These are phyloP conservation scores for Torulaspora indica DNA, from an alignment of 805 yeast genomes.

Conservation along the genomic window DNA sequence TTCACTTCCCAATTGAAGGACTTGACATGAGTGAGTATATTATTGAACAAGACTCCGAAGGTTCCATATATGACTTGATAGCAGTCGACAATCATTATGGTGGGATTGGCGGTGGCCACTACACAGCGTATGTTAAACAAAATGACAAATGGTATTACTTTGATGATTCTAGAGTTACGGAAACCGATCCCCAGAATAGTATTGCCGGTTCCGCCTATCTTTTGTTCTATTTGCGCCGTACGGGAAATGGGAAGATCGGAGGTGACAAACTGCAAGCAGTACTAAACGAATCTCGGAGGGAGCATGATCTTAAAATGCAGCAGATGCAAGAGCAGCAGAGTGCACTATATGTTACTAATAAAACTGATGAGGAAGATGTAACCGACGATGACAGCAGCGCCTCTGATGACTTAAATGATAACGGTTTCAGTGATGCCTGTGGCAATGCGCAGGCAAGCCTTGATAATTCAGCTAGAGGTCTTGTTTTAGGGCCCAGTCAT, in stretches of 20 bases:
- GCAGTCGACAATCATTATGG: slow-evolving; percentile 97
- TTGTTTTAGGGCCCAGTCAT: slow-evolving; percentile 9
- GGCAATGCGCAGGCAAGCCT: background rate
- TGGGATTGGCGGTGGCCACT: slow-evolving; percentile 96
- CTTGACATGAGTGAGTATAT: slow-evolving; percentile 67
- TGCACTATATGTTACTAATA: slow-evolving; percentile 27
- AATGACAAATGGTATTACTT: slow-evolving; percentile 83
- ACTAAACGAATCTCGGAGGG: slow-evolving; percentile 41
- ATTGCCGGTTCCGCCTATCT: slow-evolving; percentile 80
- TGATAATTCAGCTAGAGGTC: slow-evolving; percentile 1
- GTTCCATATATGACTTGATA: slow-evolving; percentile 67
- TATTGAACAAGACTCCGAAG: slow-evolving; percentile 31
- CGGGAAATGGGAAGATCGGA: slow-evolving; percentile 40
- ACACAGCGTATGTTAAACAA: slow-evolving; percentile 84
- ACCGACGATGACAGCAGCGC: background rate
- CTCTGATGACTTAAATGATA: slow-evolving; percentile 5
- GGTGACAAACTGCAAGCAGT: slow-evolving; percentile 42
- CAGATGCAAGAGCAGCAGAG: slow-evolving; percentile 24
- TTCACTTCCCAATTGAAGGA: slow-evolving; percentile 81
- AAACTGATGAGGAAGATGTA: slow-evolving; percentile 18
- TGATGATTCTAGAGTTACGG: slow-evolving; percentile 75
- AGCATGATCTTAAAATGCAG: slow-evolving; percentile 26
- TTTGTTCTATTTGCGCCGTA: slow-evolving; percentile 66
- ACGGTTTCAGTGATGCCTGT: background rate
- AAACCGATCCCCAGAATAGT: slow-evolving; percentile 54